phyloP scores from a whole-genome alignment of 176 grass and related monocot species.

The Carex parvula region DNA sequence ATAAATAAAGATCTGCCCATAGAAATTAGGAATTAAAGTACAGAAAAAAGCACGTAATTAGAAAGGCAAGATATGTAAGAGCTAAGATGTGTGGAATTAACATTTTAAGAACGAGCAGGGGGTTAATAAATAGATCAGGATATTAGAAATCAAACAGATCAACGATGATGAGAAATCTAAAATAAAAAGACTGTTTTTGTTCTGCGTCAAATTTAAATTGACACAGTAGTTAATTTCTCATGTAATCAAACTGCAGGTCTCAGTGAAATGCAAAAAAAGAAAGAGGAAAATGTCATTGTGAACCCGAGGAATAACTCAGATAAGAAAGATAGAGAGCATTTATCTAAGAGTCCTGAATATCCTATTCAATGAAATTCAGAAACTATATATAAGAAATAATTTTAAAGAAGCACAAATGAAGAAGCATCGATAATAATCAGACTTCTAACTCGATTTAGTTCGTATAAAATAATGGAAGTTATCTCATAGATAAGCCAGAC shows the following conservation, averaged over 20 bases:
- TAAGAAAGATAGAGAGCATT: background rate
- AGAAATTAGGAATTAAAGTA: background rate
- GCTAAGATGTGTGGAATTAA: background rate
- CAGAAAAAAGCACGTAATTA: background rate
- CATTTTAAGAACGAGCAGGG: background rate
- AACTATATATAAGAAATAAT: background rate
- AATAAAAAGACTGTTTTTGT: slow-evolving; percentile 6
- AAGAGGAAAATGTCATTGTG: background rate
- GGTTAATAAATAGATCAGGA: slow-evolving; percentile 8
- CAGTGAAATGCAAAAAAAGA: slow-evolving; percentile 5
- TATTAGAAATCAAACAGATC: slow-evolving; percentile 11
- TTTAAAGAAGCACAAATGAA: slow-evolving; percentile 2
- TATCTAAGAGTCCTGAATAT: background rate
- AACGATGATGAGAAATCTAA: background rate
- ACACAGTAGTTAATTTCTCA: slow-evolving; percentile 9
- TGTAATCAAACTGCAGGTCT: background rate
- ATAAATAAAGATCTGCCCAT: background rate
- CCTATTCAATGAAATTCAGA: background rate
- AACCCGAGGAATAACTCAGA: background rate
- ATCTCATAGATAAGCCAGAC: background rate
- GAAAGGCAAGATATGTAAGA: slow-evolving; percentile 7
- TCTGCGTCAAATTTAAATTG: background rate
- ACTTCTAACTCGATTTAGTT: background rate
- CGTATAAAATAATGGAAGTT: background rate
- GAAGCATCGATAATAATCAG: slow-evolving; percentile 2